A percentile compares a stretch with the other conserved stretches of the same genome.
phyloP scores from a whole-genome alignment of 108 stramenopile species.

The Cyclotella choctawhatcheeana region DNA sequence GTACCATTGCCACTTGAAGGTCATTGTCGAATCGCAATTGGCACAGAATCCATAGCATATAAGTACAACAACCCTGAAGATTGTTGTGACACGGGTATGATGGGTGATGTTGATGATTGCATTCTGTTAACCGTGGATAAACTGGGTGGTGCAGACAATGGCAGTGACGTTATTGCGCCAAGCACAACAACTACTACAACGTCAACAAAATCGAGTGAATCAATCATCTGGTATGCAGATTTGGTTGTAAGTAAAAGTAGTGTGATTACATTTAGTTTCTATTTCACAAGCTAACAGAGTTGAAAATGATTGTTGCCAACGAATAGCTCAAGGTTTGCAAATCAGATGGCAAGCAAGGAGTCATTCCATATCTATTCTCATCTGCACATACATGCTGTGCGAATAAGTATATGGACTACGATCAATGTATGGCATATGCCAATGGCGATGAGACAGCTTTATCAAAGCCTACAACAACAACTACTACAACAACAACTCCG shows the following conservation, averaged over 20 bases:
- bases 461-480: background rate
- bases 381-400: slow-evolving; percentile 25
- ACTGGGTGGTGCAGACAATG: background rate
- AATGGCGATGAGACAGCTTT: background rate
- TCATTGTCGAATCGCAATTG: background rate
- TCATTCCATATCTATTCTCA: slow-evolving; percentile 18
- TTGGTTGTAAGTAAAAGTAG: too few species aligned
- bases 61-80: slow-evolving; percentile 7
- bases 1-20: background rate
- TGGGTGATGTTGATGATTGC: background rate
- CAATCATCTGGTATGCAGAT: slow-evolving; percentile 22
- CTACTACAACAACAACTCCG: background rate
- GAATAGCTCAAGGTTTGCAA: slow-evolving; percentile 37
- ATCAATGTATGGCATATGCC: slow-evolving; percentile 26
- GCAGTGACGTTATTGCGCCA: background rate
- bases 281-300: too few species aligned
- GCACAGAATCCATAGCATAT: background rate
- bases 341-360: slow-evolving; percentile 28
- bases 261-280: too few species aligned
- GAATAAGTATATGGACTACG: slow-evolving; percentile 25
- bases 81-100: background rate
- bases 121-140: background rate
- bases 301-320: too few species aligned
- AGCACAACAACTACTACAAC: background rate
- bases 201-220: background rate